Evolutionary conservation across 2,329 filamentous ascomycete genomes (phyloP).

Genomic region (Zasmidium citrigriseum): DNA sequence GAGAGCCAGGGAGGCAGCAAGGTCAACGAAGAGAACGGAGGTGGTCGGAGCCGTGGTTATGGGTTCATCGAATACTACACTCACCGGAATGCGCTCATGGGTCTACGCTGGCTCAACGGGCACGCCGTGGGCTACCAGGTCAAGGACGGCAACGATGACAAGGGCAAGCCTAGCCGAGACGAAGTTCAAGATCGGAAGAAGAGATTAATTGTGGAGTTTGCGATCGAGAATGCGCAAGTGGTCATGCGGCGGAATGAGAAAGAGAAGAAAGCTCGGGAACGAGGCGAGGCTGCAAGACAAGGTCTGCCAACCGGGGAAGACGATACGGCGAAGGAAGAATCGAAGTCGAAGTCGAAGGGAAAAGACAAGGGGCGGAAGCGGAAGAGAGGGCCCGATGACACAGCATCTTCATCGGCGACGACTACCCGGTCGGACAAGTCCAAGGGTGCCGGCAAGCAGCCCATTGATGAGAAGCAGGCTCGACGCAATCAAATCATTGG

Average conservation of each 20-base stretch:
- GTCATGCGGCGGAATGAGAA: slow-evolving; percentile 73
- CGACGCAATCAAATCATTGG: slow-evolving; percentile 77
- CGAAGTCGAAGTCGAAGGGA: slow-evolving; percentile 17
- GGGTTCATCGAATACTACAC: slow-evolving; percentile 97
- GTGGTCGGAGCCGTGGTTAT: slow-evolving; percentile 85
- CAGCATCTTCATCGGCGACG: slow-evolving; percentile 16
- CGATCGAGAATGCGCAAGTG: slow-evolving; percentile 96
- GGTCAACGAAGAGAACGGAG: slow-evolving; percentile 73
- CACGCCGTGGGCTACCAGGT: slow-evolving; percentile 58
- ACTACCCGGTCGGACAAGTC: slow-evolving; percentile 23
- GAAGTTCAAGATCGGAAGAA: slow-evolving; percentile 74
- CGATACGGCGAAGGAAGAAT: slow-evolving; percentile 10
- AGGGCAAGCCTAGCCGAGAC: slow-evolving; percentile 40
- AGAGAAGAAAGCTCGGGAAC: slow-evolving; percentile 58
- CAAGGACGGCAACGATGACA: slow-evolving; percentile 38
- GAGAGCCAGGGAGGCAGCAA: slow-evolving; percentile 85
- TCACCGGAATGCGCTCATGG: slow-evolving; percentile 93
- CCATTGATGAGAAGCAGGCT: slow-evolving; percentile 55
- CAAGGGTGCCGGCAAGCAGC: slow-evolving; percentile 34
- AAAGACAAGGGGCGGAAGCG: slow-evolving; percentile 38
- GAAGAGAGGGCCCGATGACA: slow-evolving; percentile 37
- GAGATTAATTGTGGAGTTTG: slow-evolving; percentile 91
- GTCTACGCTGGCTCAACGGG: slow-evolving; percentile 89
- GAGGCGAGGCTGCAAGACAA: slow-evolving; percentile 35
- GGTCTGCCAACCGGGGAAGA: slow-evolving; percentile 14